Base-by-base conservation (phyloP, 371 early-diverging fungal species). In the Coemansia sp. region DNA sequence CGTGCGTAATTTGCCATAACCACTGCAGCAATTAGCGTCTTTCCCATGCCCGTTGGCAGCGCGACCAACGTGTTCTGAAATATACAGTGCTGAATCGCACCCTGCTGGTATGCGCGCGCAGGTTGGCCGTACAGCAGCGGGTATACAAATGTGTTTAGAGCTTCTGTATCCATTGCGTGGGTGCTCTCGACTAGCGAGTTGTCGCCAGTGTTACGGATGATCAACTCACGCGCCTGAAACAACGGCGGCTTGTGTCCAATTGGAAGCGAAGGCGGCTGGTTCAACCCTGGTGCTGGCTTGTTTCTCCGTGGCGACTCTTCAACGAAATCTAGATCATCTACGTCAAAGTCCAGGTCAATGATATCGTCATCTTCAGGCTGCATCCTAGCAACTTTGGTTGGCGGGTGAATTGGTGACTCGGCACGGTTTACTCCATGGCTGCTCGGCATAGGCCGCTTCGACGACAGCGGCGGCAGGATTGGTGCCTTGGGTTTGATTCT, bases 11-110 rank as follows among this genome's bases (percentile, higher is more conserved):
- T 96, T 58, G 81, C 91, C 95, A 97, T 96, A 9, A 96, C 92
- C 0, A 97, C 98, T 0, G 95, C 94, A 0, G 98, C 98, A 70
- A 97, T 94, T 68, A 96, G 90, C 0, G 98, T 97, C 75, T 97
- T 97, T 29, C 98, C 98, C 55, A 96, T 83, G 44, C 98, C 93
- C 0, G 94, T 93, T 0, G 93, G 93, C 19, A 97, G 83, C 3
- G 93, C 90, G 0, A 96, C 96, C 21, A 97, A 80, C 2, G 94
- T 95, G 77, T 97, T 97, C 51, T 84, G 77, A 61, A 89, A 89
- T 29, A 97, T 75, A 2, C 92, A 88, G 4, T 84, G 85, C 40
- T 87, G 84, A 19, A 94, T 89, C 39, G 96, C 94, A 64, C 91
- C 91, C 78, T 85, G 89, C 65, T 97, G 97, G 71, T 97, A 97